Conservation (phyloP, 1,139 yeast species). For the Geotrichum candidum region DNA sequence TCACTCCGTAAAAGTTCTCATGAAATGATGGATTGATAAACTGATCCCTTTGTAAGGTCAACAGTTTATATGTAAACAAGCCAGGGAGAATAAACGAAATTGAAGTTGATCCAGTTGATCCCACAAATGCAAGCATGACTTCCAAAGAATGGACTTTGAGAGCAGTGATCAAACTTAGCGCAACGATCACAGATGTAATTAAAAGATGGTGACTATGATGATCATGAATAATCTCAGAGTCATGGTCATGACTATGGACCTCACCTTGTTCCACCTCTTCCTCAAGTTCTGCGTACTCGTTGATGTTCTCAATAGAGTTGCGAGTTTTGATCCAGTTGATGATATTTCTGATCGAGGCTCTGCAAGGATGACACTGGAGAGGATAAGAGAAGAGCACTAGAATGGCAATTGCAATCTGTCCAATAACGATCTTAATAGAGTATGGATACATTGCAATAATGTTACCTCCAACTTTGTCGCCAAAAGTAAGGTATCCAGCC, state of each 20-base stretch:
- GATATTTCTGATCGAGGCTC: slow-evolving; percentile 77
- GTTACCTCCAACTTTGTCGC: slow-evolving; percentile 71
- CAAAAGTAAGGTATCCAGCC: slow-evolving; percentile 82
- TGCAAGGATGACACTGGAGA: slow-evolving; percentile 84
- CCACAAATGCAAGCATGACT: slow-evolving; percentile 83
- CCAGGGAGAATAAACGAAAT: slow-evolving; percentile 93
- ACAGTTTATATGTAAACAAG: slow-evolving; percentile 69
- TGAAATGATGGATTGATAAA: slow-evolving; percentile 17
- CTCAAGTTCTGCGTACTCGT: slow-evolving; percentile 17
- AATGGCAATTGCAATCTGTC: slow-evolving; percentile 67
- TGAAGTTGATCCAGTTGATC: slow-evolving; percentile 91
- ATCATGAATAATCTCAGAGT: slow-evolving; percentile 1
- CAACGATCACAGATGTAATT: slow-evolving; percentile 62
- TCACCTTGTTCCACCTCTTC: slow-evolving; percentile 15
- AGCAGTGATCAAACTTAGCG: slow-evolving; percentile 66
- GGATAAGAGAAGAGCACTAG: slow-evolving; percentile 89
- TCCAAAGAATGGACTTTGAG: slow-evolving; percentile 73
- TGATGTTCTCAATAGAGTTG: not conserved
- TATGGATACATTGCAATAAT: slow-evolving; percentile 59
- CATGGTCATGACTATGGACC: not conserved
- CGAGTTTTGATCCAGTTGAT: slow-evolving; percentile 43
- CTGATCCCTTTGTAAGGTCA: slow-evolving; percentile 20
- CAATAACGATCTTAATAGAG: slow-evolving; percentile 50
- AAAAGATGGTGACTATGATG: slow-evolving; percentile 43
- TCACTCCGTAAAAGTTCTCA: slow-evolving; percentile 9